Evolutionary conservation across 306 rosid species (phyloP).

Genomic region (Gastrolobium villosum): DNA sequence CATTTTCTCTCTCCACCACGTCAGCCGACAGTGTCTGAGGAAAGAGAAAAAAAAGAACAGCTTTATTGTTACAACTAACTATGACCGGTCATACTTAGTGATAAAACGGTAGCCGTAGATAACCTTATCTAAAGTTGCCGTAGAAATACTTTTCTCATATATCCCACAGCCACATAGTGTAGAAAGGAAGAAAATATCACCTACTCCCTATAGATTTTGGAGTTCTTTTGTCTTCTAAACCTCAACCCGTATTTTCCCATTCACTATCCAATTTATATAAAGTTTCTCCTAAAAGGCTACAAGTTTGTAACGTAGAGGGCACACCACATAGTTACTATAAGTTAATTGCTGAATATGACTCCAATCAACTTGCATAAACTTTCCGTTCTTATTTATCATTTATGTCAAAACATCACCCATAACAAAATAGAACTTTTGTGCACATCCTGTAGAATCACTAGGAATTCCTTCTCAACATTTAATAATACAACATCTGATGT

Average conservation of each 20-base stretch:
- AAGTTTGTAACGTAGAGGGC: not conserved
- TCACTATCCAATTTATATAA: slow-evolving; percentile 21
- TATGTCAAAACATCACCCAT: not conserved
- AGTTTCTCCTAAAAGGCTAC: not conserved
- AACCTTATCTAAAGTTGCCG: too few species aligned
- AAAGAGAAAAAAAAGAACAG: too few species aligned
- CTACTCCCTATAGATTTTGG: not conserved
- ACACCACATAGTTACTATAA: not conserved
- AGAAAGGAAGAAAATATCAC: not conserved
- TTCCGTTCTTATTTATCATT: not conserved
- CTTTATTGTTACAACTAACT: too few species aligned
- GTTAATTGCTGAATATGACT: slow-evolving; percentile 23
- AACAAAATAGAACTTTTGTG: not conserved
- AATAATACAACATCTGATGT: not conserved
- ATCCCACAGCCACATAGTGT: slow-evolving; percentile 2
- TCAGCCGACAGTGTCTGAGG: too few species aligned
- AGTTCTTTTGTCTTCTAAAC: slow-evolving; percentile 13
- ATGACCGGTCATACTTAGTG: too few species aligned
- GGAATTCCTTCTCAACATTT: not conserved
- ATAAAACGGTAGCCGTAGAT: too few species aligned
- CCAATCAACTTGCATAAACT: not conserved
- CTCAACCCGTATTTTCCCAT: not conserved
- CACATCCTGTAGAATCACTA: slow-evolving; percentile 8
- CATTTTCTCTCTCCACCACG: too few species aligned
- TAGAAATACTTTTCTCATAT: too few species aligned